A percentile compares a stretch with the other conserved stretches of the same genome.
These are phyloP conservation scores for Kalaharituber pfeilii DNA, from an alignment of 2,329 filamentous ascomycete genomes.

Conservation along the genomic window DNA sequence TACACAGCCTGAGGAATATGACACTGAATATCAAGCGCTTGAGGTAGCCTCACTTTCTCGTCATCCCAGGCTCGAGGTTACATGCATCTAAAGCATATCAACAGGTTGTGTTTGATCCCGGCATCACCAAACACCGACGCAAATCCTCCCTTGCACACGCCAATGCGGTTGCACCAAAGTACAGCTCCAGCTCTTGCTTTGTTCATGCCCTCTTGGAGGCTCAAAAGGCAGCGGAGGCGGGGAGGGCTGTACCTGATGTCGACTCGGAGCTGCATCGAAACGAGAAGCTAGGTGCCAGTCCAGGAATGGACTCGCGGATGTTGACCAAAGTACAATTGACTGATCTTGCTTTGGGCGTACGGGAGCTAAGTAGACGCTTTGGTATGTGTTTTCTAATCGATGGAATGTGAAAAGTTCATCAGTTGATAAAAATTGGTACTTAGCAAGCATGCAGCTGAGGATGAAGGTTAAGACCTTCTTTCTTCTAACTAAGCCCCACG, in stretches of 20 bases:
- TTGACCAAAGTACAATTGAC: constrained; percentile 87
- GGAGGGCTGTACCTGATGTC: constrained; percentile 15
- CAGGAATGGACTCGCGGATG: constrained; percentile 21
- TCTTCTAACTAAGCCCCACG: constrained; percentile 79
- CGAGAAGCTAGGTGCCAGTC: constrained; percentile 10
- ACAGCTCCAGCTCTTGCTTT: constrained; percentile 33
- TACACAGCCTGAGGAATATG: no score
- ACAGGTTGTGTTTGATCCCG: constrained; percentile 44
- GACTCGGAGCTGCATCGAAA: constrained; percentile 23
- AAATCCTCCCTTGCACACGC: constrained; percentile 46
- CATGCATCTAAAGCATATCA: no score
- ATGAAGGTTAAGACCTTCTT: constrained; percentile 72
- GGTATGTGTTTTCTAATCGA: not conserved
- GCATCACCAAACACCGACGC: constrained; percentile 39
- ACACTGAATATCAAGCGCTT: not conserved
- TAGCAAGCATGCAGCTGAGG: constrained; percentile 50
- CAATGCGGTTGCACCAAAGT: constrained; percentile 27
- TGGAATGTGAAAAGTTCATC: not conserved
- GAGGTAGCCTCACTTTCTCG: not conserved
- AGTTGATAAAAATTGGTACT: not conserved
- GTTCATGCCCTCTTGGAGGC: constrained; percentile 48
- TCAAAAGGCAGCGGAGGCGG: constrained; percentile 30
- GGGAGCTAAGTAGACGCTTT: constrained; percentile 56
- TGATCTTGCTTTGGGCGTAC: constrained; percentile 92
- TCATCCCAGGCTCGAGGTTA: no score